Evolutionary conservation across 2,329 filamentous ascomycete genomes (phyloP).

Genomic region (Atkinsonella texensis): DNA sequence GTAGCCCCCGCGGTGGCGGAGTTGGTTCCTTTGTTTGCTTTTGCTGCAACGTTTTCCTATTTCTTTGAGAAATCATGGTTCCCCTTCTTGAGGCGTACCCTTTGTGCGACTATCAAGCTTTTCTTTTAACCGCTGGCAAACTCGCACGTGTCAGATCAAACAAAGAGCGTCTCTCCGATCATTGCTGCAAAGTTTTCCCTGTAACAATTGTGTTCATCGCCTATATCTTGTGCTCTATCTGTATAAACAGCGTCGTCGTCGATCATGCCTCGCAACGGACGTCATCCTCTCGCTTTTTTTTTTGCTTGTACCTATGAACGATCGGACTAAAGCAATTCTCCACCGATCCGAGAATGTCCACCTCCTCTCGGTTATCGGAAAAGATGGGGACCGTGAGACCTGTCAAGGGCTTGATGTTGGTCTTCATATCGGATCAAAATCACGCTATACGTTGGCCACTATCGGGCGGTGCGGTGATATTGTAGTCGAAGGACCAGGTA

Average conservation of each 20-base stretch:
- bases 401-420: not conserved
- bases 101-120: too few relatives aligned
- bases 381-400: not conserved
- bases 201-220: too few relatives aligned
- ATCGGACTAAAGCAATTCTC: not conserved
- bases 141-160: too few relatives aligned
- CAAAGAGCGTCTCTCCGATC: too few relatives aligned
- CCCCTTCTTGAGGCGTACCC: too few relatives aligned
- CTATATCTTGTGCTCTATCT: too few relatives aligned
- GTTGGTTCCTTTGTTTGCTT: too few relatives aligned
- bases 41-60: too few relatives aligned
- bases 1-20: too few relatives aligned
- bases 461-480: not conserved
- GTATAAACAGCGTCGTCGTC: not conserved
- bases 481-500: not conserved
- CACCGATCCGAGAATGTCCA: not conserved
- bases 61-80: too few relatives aligned
- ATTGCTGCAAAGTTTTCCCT: too few relatives aligned
- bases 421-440: not conserved
- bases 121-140: too few relatives aligned
- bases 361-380: not conserved
- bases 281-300: not conserved
- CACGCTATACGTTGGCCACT: not conserved
- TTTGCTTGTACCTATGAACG: not conserved
- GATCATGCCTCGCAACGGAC: not conserved